Evolutionary conservation across 495 filamentous ascomycete species (phyloP).

Genomic region (Aspergillus ellipticus): DNA sequence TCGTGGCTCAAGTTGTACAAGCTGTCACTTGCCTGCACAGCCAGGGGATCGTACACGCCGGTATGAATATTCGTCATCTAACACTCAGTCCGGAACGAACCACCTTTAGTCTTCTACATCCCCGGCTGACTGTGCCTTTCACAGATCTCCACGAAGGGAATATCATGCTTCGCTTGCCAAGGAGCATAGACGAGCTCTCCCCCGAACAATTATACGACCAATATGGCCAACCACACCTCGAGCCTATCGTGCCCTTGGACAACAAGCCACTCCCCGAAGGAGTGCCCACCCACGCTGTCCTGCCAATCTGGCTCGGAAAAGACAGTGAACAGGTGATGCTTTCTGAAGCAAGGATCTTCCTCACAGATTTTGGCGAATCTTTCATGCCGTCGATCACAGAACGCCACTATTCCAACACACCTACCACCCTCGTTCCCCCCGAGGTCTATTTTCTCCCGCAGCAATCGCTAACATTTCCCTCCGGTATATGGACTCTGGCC

Average conservation of each 20-base stretch:
- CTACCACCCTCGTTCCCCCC: slow-evolving; percentile 11
- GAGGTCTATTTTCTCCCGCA: slow-evolving; percentile 14
- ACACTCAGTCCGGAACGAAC: too few species aligned
- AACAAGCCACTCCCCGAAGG: too few species aligned
- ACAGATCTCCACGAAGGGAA: slow-evolving; percentile 9
- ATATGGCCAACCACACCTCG: too few species aligned
- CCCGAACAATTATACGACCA: too few species aligned
- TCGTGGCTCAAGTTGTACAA: slow-evolving; percentile 14
- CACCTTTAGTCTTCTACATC: too few species aligned
- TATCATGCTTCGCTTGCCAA: slow-evolving; percentile 4
- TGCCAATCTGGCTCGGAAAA: slow-evolving; percentile 19
- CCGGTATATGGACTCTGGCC: slow-evolving; percentile 37
- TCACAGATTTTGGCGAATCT: slow-evolving; percentile 19
- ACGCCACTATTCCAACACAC: slow-evolving; percentile 11
- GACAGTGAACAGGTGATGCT: slow-evolving; percentile 9
- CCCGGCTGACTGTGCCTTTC: too few species aligned
- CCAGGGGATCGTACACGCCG: slow-evolving; percentile 15
- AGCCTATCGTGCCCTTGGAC: too few species aligned
- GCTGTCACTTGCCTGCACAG: slow-evolving; percentile 18
- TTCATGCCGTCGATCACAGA: slow-evolving; percentile 8
- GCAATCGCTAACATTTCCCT: slow-evolving; percentile 24
- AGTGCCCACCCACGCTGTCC: slow-evolving; percentile 12
- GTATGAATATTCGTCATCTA: background rate
- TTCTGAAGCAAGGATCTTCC: slow-evolving; percentile 17
- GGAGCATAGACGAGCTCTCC: slow-evolving; percentile 3